Percentiles rank a stretch among this genome's conserved stretches.
These are phyloP conservation scores for Aspergillus jensenii DNA, from an alignment of 2,329 filamentous ascomycete species.

Conservation along the genomic window DNA sequence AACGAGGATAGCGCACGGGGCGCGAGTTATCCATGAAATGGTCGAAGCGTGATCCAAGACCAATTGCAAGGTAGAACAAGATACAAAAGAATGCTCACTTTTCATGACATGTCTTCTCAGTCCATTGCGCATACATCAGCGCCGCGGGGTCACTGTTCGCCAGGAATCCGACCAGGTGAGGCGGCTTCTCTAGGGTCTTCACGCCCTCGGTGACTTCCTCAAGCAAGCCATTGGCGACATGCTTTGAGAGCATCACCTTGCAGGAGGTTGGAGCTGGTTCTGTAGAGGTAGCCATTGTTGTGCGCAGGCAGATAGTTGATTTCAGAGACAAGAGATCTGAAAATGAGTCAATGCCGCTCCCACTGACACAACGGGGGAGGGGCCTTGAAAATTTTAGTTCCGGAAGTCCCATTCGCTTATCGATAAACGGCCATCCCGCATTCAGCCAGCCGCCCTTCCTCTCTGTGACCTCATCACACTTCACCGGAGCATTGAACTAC, in stretches of 20 bases:
- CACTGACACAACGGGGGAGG: slow-evolving; percentile 17
- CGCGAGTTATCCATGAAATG: slow-evolving; percentile 1
- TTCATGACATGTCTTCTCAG: slow-evolving; percentile 91
- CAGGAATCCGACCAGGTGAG: slow-evolving; percentile 85
- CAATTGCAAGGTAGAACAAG: slow-evolving; percentile 4
- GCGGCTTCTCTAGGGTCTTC: slow-evolving; percentile 68
- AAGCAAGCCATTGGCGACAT: slow-evolving; percentile 79
- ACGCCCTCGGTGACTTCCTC: slow-evolving; percentile 75
- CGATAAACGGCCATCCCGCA: slow-evolving; percentile 35
- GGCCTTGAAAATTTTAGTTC: slow-evolving; percentile 24
- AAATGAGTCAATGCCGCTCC: slow-evolving; percentile 6
- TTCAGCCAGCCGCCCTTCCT: slow-evolving; percentile 21
- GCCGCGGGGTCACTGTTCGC: slow-evolving; percentile 90
- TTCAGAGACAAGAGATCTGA: background rate
- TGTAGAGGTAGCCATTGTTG: slow-evolving; percentile 34
- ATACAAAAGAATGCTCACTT: slow-evolving; percentile 65
- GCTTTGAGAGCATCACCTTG: slow-evolving; percentile 88
- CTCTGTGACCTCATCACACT: slow-evolving; percentile 4
- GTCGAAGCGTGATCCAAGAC: slow-evolving; percentile 16
- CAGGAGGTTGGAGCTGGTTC: slow-evolving; percentile 55
- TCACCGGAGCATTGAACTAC: background rate
- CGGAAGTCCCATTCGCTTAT: slow-evolving; percentile 38
- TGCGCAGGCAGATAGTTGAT: slow-evolving; percentile 3
- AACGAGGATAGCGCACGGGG: background rate
- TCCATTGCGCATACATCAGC: slow-evolving; percentile 94